A percentile compares a stretch with the other conserved stretches of the same genome.
Evolutionary conservation across 2,329 filamentous ascomycete species (phyloP).

Genomic region (Talaromyces islandicus): DNA sequence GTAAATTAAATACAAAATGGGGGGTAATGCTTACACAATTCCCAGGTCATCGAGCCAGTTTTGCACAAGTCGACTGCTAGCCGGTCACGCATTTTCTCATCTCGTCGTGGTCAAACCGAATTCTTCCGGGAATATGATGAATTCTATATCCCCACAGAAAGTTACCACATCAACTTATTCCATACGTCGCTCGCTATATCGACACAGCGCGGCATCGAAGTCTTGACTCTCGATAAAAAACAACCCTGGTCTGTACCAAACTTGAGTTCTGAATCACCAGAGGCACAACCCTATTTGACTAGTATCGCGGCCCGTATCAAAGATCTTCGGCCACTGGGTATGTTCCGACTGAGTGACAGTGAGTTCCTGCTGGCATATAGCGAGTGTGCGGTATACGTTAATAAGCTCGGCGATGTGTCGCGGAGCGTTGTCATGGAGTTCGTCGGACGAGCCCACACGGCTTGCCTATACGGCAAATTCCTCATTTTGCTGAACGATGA

Average conservation of each 20-base stretch:
- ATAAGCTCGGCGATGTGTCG: constrained; percentile 94
- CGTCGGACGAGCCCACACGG: constrained; percentile 82
- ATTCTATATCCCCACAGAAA: constrained; percentile 95
- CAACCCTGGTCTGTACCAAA: constrained; percentile 91
- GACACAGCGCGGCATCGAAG: constrained; percentile 87
- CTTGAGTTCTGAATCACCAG: constrained; percentile 57
- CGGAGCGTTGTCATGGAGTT: constrained; percentile 97
- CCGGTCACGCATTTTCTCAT: constrained; percentile 60
- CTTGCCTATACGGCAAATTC: constrained; percentile 86
- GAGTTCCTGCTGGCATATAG: constrained; percentile 93
- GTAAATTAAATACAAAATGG: not conserved
- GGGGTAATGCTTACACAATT: not conserved
- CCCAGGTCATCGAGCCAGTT: constrained; percentile 81
- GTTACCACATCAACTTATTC: constrained; percentile 92
- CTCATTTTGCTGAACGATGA: constrained; percentile 90
- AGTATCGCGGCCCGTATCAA: constrained; percentile 80
- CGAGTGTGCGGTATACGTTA: constrained; percentile 94
- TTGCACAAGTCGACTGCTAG: constrained; percentile 88
- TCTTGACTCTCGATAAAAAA: constrained; percentile 96
- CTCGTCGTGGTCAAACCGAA: constrained; percentile 70
- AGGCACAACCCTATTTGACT: constrained; percentile 56
- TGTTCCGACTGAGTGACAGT: constrained; percentile 89
- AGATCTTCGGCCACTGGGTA: constrained; percentile 80
- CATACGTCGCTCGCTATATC: constrained; percentile 88
- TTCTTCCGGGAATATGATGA: constrained; percentile 98